phyloP scores from a whole-genome alignment of 192 early-diverging fungal genomes.

The Coemansia sp. region DNA sequence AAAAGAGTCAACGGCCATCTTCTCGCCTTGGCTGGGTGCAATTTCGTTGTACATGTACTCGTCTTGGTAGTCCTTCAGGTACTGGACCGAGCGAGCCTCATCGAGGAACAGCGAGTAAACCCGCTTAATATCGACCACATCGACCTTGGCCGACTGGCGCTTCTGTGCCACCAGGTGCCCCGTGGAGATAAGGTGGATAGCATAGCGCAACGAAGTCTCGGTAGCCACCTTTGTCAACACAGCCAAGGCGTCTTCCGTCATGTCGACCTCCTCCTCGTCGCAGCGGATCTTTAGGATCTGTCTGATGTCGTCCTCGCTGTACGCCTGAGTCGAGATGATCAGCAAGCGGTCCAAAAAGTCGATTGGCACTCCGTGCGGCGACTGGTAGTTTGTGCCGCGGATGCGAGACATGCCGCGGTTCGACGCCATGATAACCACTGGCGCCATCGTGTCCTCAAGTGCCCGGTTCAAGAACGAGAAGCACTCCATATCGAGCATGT shows the following conservation, averaged over 20 bases:
- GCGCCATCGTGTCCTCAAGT: slow-evolving; percentile 93
- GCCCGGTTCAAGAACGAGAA: slow-evolving; percentile 98
- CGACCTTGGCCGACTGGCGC: slow-evolving; percentile 82
- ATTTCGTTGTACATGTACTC: slow-evolving; percentile 87
- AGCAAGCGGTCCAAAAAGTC: slow-evolving; percentile 94
- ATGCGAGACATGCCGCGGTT: slow-evolving; percentile 96
- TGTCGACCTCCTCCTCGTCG: slow-evolving; percentile 91
- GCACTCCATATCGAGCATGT: slow-evolving; percentile 99
- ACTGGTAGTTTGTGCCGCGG: slow-evolving; percentile 93
- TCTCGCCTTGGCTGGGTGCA: slow-evolving; percentile 12
- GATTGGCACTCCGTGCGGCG: slow-evolving; percentile 95
- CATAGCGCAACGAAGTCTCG: slow-evolving; percentile 89
- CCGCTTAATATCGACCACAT: slow-evolving; percentile 90
- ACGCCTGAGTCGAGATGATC: slow-evolving; percentile 91
- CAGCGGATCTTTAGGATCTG: slow-evolving; percentile 89
- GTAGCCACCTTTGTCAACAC: slow-evolving; percentile 87
- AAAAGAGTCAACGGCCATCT: slow-evolving; percentile 31
- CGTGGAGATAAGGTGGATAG: slow-evolving; percentile 97
- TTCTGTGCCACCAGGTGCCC: slow-evolving; percentile 87
- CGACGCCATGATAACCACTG: slow-evolving; percentile 98
- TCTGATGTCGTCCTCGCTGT: slow-evolving; percentile 79
- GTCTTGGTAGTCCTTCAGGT: slow-evolving; percentile 89
- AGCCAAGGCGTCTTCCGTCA: slow-evolving; percentile 82
- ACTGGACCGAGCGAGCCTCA: slow-evolving; percentile 94
- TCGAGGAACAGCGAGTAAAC: slow-evolving; percentile 96